Conservation (phyloP, 139 green algal genomes). For the Trebouxia sp. region DNA sequence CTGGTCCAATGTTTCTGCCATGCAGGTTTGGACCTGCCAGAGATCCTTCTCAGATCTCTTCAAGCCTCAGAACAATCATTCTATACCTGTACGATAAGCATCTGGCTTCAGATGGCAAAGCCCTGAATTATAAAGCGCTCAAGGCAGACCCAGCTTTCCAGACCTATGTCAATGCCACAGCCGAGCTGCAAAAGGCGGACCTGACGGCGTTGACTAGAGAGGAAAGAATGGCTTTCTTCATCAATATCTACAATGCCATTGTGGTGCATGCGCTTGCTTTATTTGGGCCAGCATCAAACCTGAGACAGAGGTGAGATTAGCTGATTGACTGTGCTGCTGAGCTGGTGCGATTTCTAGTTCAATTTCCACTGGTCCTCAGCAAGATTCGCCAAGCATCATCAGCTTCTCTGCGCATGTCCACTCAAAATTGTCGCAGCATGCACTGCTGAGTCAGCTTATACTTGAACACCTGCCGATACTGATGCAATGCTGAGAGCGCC, state of each 20-base stretch:
- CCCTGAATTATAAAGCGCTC: slow-evolving; percentile 73
- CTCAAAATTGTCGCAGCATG: neutral
- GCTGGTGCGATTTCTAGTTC: too few species aligned
- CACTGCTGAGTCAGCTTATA: neutral
- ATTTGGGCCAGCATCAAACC: slow-evolving; percentile 24
- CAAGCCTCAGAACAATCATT: slow-evolving; percentile 60
- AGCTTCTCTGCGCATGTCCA: too few species aligned
- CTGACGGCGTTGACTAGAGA: slow-evolving; percentile 56
- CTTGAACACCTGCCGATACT: neutral
- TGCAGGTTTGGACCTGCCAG: slow-evolving; percentile 26
- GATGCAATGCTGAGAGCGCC: neutral
- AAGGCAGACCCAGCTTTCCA: slow-evolving; percentile 59
- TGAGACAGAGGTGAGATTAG: neutral
- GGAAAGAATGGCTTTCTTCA: slow-evolving; percentile 83
- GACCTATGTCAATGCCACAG: slow-evolving; percentile 66
- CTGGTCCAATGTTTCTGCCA: too few species aligned
- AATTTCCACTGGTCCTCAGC: too few species aligned
- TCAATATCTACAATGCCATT: slow-evolving; percentile 95
- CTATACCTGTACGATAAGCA: slow-evolving; percentile 79
- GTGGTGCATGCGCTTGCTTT: slow-evolving; percentile 61
- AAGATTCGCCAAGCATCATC: too few species aligned
- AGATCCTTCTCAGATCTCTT: slow-evolving; percentile 57
- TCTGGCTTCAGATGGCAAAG: slow-evolving; percentile 61
- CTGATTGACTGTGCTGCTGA: neutral
- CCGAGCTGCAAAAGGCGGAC: slow-evolving; percentile 72